Evolutionary conservation across 495 filamentous ascomycete species (phyloP).

Genomic region (Glutinoglossum americanum): DNA sequence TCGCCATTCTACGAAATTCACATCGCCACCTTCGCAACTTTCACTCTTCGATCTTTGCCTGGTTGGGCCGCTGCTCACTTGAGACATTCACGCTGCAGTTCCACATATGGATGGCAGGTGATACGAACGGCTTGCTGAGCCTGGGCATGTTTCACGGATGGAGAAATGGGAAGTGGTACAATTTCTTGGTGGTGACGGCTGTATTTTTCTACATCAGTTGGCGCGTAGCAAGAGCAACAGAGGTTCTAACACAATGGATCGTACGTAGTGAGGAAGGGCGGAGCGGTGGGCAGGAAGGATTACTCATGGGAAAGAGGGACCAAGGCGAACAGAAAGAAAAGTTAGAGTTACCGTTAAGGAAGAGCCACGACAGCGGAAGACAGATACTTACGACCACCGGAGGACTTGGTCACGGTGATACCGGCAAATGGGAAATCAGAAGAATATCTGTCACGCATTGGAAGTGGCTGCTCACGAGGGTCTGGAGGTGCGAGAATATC

Average conservation of each 20-base stretch:
- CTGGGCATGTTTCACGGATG: constrained; percentile 20
- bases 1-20: constrained; percentile 28
- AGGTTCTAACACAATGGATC: constrained; percentile 20
- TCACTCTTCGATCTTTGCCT: constrained; percentile 26
- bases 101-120: constrained; percentile 40
- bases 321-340: not conserved
- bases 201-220: constrained; percentile 23
- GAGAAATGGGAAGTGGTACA: constrained; percentile 7
- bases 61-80: constrained; percentile 31
- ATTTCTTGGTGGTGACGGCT: constrained; percentile 18
- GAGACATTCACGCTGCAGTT: constrained; percentile 38
- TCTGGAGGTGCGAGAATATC: constrained; percentile 2
- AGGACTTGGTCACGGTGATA: not conserved
- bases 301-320: not conserved
- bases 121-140: constrained; percentile 30
- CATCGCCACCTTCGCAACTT: constrained; percentile 18
- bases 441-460: not conserved
- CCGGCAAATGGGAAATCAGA: not conserved
- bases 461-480: not conserved
- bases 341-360: not conserved
- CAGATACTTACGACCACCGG: not conserved
- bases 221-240: constrained; percentile 15
- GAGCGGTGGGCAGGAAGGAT: not conserved
- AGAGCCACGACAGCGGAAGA: not conserved
- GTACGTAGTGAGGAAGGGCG: constrained; percentile 10